phyloP scores from a whole-genome alignment of 2,329 filamentous ascomycete species.

The Alternaria sp. region DNA sequence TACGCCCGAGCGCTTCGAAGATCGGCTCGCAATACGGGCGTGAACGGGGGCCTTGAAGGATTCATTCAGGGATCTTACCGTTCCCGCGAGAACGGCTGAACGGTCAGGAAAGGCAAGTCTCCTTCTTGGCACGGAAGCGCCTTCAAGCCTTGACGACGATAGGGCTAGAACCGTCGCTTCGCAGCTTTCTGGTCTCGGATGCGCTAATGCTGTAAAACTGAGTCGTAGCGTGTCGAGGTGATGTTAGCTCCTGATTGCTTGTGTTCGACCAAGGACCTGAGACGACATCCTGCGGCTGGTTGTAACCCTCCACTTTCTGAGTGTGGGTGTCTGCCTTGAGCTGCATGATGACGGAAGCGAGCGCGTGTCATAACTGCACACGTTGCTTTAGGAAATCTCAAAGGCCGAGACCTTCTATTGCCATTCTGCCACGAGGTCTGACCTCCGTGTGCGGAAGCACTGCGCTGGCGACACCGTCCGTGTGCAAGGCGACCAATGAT shows the following conservation, averaged over 20 bases:
- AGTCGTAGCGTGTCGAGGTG: conserved; percentile 5
- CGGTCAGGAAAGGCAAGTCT: conserved; percentile 11
- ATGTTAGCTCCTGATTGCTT: conserved; percentile 21
- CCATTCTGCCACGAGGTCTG: conserved; percentile 37
- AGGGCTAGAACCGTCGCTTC: conserved; percentile 9
- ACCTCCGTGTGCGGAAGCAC: conserved; percentile 21
- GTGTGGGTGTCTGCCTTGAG: conserved; percentile 32
- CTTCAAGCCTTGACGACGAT: conserved; percentile 12
- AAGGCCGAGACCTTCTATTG: conserved; percentile 30
- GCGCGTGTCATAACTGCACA: conserved; percentile 24
- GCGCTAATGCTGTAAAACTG: conserved; percentile 5
- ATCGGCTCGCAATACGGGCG: conserved; percentile 11
- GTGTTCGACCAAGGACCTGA: conserved; percentile 23
- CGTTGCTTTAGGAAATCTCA: conserved; percentile 22
- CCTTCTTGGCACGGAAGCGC: conserved; percentile 15
- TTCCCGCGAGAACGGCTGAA: conserved; percentile 21
- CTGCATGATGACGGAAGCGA: conserved; percentile 36
- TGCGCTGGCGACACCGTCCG: conserved; percentile 18
- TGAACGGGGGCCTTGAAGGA: conserved; percentile 18
- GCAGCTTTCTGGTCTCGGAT: background rate
- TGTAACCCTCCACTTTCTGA: conserved; percentile 13
- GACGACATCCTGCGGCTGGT: conserved; percentile 23
- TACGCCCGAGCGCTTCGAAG: conserved; percentile 20
- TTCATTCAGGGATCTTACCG: conserved; percentile 20
- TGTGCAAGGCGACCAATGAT: conserved; percentile 26